Evolutionary conservation across 2,329 filamentous ascomycete genomes (phyloP), one percentile per base, ranked within the genome.

Genomic region (Cytospora piceicola): DNA sequence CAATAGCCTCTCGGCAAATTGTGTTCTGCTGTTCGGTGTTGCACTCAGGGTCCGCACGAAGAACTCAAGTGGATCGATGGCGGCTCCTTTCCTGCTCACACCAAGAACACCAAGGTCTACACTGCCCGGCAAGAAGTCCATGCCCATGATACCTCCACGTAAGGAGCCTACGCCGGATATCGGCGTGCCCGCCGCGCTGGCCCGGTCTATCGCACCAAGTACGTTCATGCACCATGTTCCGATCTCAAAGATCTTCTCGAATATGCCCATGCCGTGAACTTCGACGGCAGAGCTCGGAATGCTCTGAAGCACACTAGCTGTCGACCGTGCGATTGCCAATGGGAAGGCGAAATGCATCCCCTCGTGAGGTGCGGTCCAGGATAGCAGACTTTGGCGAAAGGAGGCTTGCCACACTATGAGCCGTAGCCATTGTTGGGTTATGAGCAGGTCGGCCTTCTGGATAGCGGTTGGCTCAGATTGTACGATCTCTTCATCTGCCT

Each of bases 331-430:
- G n/a, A 89, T 86, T 46, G 86, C 81, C 32, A 89, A 80, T 0
- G 87, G 86, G 63, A 86, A 88, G 36, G 82, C 81, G 76, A 88
- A 88, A 39, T 81, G 85, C 82, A 89, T 85, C 56, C 85, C 83
- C 68, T 82, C 82, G 64, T 90, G 84, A 8, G 80, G 76, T 0
- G 87, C 81, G 3, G 81, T 81, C 36, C 84, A 86, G 36, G 86
- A 88, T 24, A 91, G 79, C 29, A 87, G 83, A 4, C 87, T 86
- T 70, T 90, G 87, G 24, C 85, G 84, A 70, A 90, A 89, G 3
- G 88, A 88, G 1, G 89, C 82, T 70, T 90, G 89, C 89, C 89
- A 91, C n/a, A 90, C 85, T 77, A 90, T 89, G 1, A 88, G 85
- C 22, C 86, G 81, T 5, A 91, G 79, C 89, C 89, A 91, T 71